phyloP scores from a whole-genome alignment of 2,329 filamentous ascomycete genomes.

The Myriosclerotinia scirpicola region DNA sequence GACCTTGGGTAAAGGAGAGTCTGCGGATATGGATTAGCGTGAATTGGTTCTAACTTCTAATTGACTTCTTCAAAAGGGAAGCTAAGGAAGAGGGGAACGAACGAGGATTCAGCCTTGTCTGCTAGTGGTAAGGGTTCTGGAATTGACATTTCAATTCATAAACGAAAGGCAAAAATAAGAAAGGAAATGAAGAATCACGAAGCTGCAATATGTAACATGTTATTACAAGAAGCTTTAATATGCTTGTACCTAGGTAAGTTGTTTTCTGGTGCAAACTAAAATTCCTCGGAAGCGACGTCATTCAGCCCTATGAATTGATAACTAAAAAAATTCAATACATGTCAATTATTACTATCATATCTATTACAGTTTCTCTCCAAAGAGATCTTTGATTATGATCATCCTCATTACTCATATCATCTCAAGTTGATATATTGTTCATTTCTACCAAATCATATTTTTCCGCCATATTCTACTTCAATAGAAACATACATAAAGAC shows the following conservation, averaged over 20 bases:
- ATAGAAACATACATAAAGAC: neutral
- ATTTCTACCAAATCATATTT: neutral
- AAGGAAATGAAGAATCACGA: neutral
- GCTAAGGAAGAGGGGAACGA: constrained; percentile 32
- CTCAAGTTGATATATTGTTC: neutral
- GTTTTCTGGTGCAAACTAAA: too few species aligned
- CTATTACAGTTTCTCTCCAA: too few species aligned
- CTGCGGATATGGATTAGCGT: constrained; percentile 46
- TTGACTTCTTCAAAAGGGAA: constrained; percentile 13
- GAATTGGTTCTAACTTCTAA: neutral
- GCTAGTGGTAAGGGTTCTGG: constrained; percentile 7
- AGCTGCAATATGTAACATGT: neutral
- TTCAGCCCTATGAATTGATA: constrained; percentile 12
- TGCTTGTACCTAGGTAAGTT: neutral
- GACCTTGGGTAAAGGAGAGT: constrained; percentile 88
- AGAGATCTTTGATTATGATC: neutral
- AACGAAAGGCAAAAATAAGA: neutral
- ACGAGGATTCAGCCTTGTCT: constrained; percentile 45
- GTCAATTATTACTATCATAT: too few species aligned
- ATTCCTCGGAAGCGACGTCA: constrained; percentile 21
- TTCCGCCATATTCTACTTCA: neutral
- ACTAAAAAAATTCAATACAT: too few species aligned
- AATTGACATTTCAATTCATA: constrained; percentile 17
- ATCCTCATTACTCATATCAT: neutral
- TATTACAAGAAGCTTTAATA: neutral